phyloP scores from a whole-genome alignment of 768 basidiomycete genomes.

The Pilatotrama ljubarskyi region DNA sequence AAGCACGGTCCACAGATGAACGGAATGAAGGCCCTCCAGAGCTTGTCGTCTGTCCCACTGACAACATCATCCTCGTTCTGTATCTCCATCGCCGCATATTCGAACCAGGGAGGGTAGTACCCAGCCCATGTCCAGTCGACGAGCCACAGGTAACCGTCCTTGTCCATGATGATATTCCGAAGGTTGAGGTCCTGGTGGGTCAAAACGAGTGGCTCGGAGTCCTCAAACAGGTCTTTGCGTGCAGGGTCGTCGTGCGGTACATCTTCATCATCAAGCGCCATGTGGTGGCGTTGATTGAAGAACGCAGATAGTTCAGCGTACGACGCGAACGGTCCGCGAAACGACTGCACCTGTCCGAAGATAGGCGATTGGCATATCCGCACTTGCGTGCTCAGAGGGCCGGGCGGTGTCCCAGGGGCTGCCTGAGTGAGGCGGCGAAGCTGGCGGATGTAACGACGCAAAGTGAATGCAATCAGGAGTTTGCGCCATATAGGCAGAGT shows the following conservation, averaged over 20 bases:
- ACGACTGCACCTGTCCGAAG: neutral
- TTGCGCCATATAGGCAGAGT: constrained; percentile 23
- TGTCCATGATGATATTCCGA: constrained; percentile 30
- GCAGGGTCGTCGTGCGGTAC: constrained; percentile 1
- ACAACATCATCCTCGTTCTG: neutral
- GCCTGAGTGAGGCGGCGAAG: constrained; percentile 21
- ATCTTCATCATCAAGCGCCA: neutral
- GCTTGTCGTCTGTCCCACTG: constrained; percentile 7
- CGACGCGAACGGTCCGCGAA: constrained; percentile 4
- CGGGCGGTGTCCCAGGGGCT: neutral
- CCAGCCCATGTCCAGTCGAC: constrained; percentile 34
- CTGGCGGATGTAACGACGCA: constrained; percentile 31
- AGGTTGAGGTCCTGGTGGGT: constrained; percentile 32
- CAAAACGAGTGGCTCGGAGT: constrained; percentile 24
- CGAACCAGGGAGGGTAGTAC: constrained; percentile 32
- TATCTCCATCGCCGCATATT: constrained; percentile 7
- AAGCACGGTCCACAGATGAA: constrained; percentile 15
- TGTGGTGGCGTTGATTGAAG: neutral
- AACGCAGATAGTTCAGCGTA: constrained; percentile 8
- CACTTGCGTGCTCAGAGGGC: neutral
- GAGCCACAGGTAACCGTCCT: constrained; percentile 33
- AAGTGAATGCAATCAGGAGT: constrained; percentile 30
- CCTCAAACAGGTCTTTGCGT: constrained; percentile 14
- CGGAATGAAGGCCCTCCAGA: constrained; percentile 7
- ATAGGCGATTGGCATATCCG: neutral